A percentile compares a stretch with the other conserved stretches of the same genome.
Evolutionary conservation across 345 rosid genomes (phyloP).

Genomic region (Eucalyptus tenuipes): DNA sequence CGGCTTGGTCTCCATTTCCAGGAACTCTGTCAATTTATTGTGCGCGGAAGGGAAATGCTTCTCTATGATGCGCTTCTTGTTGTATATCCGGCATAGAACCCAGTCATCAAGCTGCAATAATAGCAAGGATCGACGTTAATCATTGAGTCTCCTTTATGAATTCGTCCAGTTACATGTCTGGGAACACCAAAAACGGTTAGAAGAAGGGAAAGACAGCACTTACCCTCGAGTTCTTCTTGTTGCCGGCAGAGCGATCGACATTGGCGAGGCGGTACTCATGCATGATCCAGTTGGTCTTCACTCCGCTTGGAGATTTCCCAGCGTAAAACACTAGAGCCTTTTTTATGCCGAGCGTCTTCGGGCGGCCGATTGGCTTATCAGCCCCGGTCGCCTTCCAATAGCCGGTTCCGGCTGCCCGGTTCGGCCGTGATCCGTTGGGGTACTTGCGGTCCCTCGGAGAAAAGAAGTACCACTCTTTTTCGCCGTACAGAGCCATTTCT

Average conservation of each 20-base stretch:
- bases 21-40: background rate
- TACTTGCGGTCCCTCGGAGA: constrained; percentile 89
- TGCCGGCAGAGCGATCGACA: constrained; percentile 67
- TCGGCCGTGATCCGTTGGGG: constrained; percentile 87
- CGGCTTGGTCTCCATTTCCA: constrained; percentile 29
- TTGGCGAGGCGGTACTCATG: constrained; percentile 92
- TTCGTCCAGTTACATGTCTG: background rate
- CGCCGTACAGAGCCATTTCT: constrained; percentile 76
- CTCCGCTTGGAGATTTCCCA: constrained; percentile 73
- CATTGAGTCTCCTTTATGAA: background rate
- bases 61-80: constrained; percentile 70
- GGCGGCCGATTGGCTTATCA: constrained; percentile 81
- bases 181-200: background rate
- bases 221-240: constrained; percentile 61
- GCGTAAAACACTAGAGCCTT: constrained; percentile 87
- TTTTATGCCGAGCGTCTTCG: constrained; percentile 64
- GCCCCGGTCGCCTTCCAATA: constrained; percentile 99
- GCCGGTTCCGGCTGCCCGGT: constrained; percentile 92
- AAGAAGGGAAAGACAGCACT: background rate
- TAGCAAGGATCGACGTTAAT: background rate
- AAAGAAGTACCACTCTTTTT: constrained; percentile 94
- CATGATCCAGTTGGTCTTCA: constrained; percentile 97
- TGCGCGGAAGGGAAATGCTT: constrained; percentile 15
- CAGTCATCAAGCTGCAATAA: constrained; percentile 71
- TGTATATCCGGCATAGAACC: constrained; percentile 76